These are phyloP conservation scores for Gossypium raimondii DNA, from an alignment of 345 rosid species.

Conservation along the genomic window DNA sequence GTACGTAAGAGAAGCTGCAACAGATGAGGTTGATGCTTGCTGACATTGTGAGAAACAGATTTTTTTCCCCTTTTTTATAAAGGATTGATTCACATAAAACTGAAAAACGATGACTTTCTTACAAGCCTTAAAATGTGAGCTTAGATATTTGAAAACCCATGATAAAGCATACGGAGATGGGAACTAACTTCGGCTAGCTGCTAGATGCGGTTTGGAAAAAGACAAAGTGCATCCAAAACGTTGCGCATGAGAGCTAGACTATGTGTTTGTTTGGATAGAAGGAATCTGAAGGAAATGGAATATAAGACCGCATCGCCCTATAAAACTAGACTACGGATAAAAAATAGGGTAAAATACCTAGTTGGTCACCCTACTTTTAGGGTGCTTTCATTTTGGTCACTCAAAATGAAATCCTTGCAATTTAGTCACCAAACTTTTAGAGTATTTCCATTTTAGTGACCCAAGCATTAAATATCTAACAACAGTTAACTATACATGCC, in stretches of 20 bases:
- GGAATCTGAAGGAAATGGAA: not conserved
- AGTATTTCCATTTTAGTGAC: too few species aligned
- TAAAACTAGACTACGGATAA: too few species aligned
- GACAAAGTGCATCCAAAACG: not conserved
- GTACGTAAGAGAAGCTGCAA: slow-evolving; percentile 43
- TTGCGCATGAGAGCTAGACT: not conserved
- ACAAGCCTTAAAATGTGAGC: not conserved
- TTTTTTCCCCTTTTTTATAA: too few species aligned
- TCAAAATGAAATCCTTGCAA: too few species aligned
- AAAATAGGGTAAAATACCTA: too few species aligned
- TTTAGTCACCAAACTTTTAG: too few species aligned
- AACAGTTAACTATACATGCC: too few species aligned
- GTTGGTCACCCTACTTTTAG: too few species aligned
- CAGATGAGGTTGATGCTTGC: slow-evolving; percentile 44
- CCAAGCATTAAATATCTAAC: too few species aligned
- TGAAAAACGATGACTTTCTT: not conserved
- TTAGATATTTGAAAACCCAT: not conserved
- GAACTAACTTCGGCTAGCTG: not conserved
- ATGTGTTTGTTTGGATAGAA: not conserved
- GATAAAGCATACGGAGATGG: not conserved
- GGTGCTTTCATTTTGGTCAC: too few species aligned
- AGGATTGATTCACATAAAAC: not conserved
- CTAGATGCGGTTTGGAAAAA: not conserved
- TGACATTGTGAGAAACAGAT: slow-evolving; percentile 28
- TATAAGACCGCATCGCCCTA: not conserved